A percentile compares a stretch with the other conserved stretches of the same genome.
Evolutionary conservation across 1,284 basidiomycete species (phyloP).

Genomic region (Microbotryum intermedium): DNA sequence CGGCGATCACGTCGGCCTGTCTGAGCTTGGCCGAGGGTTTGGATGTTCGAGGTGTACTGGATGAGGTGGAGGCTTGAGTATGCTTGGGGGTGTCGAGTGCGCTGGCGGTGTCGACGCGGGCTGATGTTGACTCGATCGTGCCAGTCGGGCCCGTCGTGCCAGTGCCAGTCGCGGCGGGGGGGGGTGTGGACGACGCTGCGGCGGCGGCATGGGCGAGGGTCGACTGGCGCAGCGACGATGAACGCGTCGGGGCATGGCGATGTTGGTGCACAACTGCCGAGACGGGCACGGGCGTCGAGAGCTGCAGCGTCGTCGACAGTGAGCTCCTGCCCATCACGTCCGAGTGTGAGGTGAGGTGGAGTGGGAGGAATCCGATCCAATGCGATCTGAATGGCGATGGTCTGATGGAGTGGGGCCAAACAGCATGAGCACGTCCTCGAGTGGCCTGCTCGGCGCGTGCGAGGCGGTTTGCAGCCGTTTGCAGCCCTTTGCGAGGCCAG

Average conservation of each 20-base stretch:
- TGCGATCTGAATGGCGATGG: no score
- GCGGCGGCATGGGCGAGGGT: not conserved
- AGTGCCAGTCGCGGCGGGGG: no score
- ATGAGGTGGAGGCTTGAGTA: not conserved
- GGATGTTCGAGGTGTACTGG: not conserved
- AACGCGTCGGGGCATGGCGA: not conserved
- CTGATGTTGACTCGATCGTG: not conserved
- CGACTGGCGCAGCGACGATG: not conserved
- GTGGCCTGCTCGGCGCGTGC: no score
- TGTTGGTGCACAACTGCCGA: no score
- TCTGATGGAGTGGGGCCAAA: no score
- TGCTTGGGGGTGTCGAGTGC: not conserved
- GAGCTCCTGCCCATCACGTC: not conserved
- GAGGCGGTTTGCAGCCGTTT: no score
- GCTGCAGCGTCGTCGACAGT: not conserved
- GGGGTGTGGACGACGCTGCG: not conserved
- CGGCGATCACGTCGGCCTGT: not conserved
- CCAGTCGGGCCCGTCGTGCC: no score
- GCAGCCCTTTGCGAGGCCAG: no score
- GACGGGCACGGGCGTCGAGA: no score
- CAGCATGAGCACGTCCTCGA: no score
- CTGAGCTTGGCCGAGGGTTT: not conserved
- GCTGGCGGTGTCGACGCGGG: not conserved
- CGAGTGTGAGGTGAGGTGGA: no score
- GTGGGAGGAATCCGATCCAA: no score